phyloP scores from a whole-genome alignment of 2,329 filamentous ascomycete species.

The Penicillium sp. region DNA sequence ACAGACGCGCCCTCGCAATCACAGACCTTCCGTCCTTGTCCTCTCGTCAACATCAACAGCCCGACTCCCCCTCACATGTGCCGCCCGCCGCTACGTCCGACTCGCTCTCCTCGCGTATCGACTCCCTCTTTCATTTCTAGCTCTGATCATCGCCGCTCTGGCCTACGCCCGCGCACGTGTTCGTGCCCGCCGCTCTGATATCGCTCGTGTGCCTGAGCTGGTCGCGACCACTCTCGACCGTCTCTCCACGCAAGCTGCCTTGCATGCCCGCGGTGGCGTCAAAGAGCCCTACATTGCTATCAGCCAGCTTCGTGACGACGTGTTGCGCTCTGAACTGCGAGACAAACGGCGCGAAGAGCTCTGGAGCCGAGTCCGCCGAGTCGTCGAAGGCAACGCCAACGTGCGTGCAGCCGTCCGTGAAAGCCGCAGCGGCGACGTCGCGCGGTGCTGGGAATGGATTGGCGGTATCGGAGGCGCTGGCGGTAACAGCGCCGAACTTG shows the following conservation, averaged over 20 bases:
- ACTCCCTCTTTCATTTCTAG: slow-evolving; percentile 49
- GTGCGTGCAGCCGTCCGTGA: slow-evolving; percentile 72
- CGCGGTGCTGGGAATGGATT: slow-evolving; percentile 65
- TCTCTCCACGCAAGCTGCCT: slow-evolving; percentile 74
- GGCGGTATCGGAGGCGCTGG: slow-evolving; percentile 56
- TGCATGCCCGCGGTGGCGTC: slow-evolving; percentile 62
- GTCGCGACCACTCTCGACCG: slow-evolving; percentile 81
- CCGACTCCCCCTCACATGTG: slow-evolving; percentile 70
- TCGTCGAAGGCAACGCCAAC: slow-evolving; percentile 93
- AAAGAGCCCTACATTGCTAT: slow-evolving; percentile 79
- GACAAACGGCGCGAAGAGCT: slow-evolving; percentile 70
- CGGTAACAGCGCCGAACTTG: slow-evolving; percentile 42
- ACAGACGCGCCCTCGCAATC: slow-evolving; percentile 70
- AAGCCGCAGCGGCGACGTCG: slow-evolving; percentile 52
- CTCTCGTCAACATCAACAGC: slow-evolving; percentile 87
- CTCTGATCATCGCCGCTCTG: slow-evolving; percentile 44
- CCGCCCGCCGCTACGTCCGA: slow-evolving; percentile 46
- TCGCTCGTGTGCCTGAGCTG: slow-evolving; percentile 71
- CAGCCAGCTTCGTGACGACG: slow-evolving; percentile 84
- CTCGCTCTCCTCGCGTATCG: slow-evolving; percentile 49
- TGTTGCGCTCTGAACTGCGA: slow-evolving; percentile 75
- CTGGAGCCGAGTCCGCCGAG: slow-evolving; percentile 75
- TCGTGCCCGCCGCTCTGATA: slow-evolving; percentile 59
- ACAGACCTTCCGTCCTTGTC: slow-evolving; percentile 67
- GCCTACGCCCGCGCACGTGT: slow-evolving; percentile 64